Evolutionary conservation across 1,139 yeast species (phyloP).

Genomic region (Kodamaea ohmeri): DNA sequence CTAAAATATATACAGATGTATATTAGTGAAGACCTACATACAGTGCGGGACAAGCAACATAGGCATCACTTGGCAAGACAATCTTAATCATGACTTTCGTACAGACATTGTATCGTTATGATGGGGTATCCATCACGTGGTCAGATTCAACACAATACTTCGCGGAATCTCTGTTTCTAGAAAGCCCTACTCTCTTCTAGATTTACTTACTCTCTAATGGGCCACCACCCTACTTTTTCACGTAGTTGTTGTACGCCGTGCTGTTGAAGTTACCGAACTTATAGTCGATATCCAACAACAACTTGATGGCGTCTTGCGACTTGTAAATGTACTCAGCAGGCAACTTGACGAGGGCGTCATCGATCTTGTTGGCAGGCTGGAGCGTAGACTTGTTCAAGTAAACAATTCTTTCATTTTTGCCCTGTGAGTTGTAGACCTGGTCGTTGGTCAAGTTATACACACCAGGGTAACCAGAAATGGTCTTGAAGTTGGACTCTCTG

Average conservation of each 20-base stretch:
- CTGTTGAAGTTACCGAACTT: slow-evolving; percentile 58
- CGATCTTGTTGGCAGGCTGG: slow-evolving; percentile 17
- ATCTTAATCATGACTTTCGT: not conserved
- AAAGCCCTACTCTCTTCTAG: not conserved
- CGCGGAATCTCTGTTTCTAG: not conserved
- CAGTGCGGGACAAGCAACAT: not conserved
- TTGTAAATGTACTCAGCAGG: slow-evolving; percentile 56
- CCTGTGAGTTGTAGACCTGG: slow-evolving; percentile 40
- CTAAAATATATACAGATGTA: slow-evolving; percentile 2
- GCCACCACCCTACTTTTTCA: slow-evolving; percentile 22
- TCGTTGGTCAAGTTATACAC: slow-evolving; percentile 48
- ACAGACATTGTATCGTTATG: not conserved
- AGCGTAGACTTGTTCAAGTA: slow-evolving; percentile 32
- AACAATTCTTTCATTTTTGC: slow-evolving; percentile 35
- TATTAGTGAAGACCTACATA: not conserved
- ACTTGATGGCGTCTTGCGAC: slow-evolving; percentile 59
- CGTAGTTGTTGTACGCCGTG: slow-evolving; percentile 49
- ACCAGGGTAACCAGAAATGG: slow-evolving; percentile 48
- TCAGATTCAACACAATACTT: too few species aligned
- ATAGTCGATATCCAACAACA: slow-evolving; percentile 61
- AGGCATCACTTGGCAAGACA: not conserved
- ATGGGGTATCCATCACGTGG: too few species aligned
- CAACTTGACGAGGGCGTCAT: slow-evolving; percentile 40
- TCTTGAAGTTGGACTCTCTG: slow-evolving; percentile 44
- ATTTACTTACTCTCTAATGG: not conserved